These are phyloP conservation scores for Ambrosia hybrid DNA, from an alignment of 140 eudicot species.

Conservation along the genomic window DNA sequence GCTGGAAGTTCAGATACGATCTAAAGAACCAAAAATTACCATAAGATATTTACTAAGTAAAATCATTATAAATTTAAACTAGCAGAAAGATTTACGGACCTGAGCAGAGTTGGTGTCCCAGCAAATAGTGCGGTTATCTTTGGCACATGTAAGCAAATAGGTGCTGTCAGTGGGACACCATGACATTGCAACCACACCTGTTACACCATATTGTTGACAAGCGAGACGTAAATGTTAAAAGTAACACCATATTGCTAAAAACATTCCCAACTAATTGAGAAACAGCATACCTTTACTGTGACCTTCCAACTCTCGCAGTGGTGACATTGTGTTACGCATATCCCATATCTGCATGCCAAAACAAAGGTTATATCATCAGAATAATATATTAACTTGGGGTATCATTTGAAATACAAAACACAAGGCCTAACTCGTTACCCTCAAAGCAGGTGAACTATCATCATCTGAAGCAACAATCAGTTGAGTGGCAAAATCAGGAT, in stretches of 20 bases:
- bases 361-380: slow-evolving; percentile 6
- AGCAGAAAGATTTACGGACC: slow-evolving; percentile 40
- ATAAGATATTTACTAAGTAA: slow-evolving; percentile 9
- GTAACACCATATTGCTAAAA: not conserved
- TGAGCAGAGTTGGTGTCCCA: slow-evolving; percentile 89
- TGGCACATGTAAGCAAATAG: slow-evolving; percentile 92
- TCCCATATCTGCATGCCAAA: slow-evolving; percentile 86
- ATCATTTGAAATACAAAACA: slow-evolving; percentile 8
- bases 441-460: slow-evolving; percentile 80
- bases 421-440: slow-evolving; percentile 43
- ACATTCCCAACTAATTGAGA: not conserved
- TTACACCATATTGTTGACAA: slow-evolving; percentile 23
- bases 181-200: slow-evolving; percentile 97
- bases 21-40: slow-evolving; percentile 39
- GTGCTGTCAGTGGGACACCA: slow-evolving; percentile 99
- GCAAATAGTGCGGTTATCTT: slow-evolving; percentile 95
- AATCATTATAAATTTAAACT: not conserved
- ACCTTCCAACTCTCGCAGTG: slow-evolving; percentile 80
- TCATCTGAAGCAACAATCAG: slow-evolving; percentile 97
- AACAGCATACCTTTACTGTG: slow-evolving; percentile 78
- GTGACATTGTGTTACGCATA: slow-evolving; percentile 91
- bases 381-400: not conserved
- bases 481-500: slow-evolving; percentile 96
- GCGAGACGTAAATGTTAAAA: not conserved
- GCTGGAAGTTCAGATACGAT: slow-evolving; percentile 94